Conservation (phyloP, 495 filamentous ascomycete genomes). For the Penicillium verhagenii region DNA sequence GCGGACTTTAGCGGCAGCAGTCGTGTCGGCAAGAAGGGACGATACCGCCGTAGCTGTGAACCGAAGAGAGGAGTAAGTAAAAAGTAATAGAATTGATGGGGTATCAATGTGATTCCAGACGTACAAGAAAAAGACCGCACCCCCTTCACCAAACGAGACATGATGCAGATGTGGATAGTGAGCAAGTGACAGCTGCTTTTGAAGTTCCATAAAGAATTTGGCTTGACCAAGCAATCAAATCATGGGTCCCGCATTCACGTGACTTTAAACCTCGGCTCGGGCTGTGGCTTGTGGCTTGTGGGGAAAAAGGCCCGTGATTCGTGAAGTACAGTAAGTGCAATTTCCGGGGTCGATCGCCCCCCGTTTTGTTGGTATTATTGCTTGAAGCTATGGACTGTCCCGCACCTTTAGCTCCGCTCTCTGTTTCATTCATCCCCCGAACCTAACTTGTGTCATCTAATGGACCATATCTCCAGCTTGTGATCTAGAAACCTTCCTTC, state of each 20-base stretch:
- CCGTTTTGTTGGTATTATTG: slow-evolving; percentile 24
- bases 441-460: not conserved
- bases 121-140: slow-evolving; percentile 31
- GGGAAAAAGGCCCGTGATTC: slow-evolving; percentile 3
- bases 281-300: too few relatives aligned
- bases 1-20: slow-evolving; percentile 23
- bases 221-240: not conserved
- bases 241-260: slow-evolving; percentile 12
- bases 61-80: slow-evolving; percentile 3
- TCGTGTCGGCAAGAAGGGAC: slow-evolving; percentile 25
- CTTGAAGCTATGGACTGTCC: slow-evolving; percentile 25
- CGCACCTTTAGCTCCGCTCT: not conserved
- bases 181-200: not conserved
- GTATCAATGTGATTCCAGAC: not conserved
- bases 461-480: not conserved
- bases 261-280: slow-evolving; percentile 16
- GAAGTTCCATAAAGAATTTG: not conserved
- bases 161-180: slow-evolving; percentile 9
- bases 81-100: not conserved
- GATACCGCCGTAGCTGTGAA: slow-evolving; percentile 26
- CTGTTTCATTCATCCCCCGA: not conserved
- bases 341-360: slow-evolving; percentile 26
- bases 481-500: not conserved
- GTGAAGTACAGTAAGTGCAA: too few relatives aligned
- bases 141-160: slow-evolving; percentile 28